phyloP scores from a whole-genome alignment of 208 protist genomes.

The Acanthamoeba culbertsoni region DNA sequence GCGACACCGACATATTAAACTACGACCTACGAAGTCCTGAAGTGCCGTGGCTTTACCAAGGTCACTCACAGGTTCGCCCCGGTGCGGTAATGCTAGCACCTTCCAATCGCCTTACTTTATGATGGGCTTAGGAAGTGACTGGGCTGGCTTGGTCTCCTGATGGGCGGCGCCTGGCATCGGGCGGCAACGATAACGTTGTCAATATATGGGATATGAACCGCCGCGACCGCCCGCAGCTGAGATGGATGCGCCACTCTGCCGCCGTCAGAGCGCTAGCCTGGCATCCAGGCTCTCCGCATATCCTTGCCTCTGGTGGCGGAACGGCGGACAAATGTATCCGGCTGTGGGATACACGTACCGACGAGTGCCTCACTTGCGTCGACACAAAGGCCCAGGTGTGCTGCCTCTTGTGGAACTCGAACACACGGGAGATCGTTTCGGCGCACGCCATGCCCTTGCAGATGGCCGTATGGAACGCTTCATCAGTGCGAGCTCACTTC shows the following conservation, averaged over 20 bases:
- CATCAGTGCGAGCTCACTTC: background rate
- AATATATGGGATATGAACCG: conserved; percentile 91
- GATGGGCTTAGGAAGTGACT: conserved; percentile 97
- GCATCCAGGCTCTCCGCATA: conserved; percentile 87
- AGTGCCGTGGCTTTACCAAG: background rate
- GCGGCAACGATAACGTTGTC: conserved; percentile 97
- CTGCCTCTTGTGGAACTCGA: conserved; percentile 82
- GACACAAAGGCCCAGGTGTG: conserved; percentile 67
- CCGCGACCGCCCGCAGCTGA: conserved; percentile 67
- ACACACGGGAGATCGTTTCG: conserved; percentile 80
- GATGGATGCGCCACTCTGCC: conserved; percentile 89
- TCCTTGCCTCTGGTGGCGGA: conserved; percentile 86
- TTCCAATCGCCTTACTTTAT: too few relatives aligned
- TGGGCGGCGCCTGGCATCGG: conserved; percentile 92
- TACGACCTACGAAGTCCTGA: conserved; percentile 81
- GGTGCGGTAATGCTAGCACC: too few relatives aligned
- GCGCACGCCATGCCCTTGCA: conserved; percentile 93
- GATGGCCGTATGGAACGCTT: conserved; percentile 98
- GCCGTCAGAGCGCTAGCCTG: conserved; percentile 98
- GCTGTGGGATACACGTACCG: conserved; percentile 81
- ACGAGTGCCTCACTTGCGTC: background rate
- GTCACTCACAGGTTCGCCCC: conserved; percentile 83
- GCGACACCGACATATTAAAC: conserved; percentile 92
- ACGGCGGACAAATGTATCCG: conserved; percentile 85
- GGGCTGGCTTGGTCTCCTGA: conserved; percentile 95